Evolutionary conservation across 116 monocot genomes (phyloP), one percentile per base, ranked within the genome.

Genomic region (Posidonia oceanica): DNA sequence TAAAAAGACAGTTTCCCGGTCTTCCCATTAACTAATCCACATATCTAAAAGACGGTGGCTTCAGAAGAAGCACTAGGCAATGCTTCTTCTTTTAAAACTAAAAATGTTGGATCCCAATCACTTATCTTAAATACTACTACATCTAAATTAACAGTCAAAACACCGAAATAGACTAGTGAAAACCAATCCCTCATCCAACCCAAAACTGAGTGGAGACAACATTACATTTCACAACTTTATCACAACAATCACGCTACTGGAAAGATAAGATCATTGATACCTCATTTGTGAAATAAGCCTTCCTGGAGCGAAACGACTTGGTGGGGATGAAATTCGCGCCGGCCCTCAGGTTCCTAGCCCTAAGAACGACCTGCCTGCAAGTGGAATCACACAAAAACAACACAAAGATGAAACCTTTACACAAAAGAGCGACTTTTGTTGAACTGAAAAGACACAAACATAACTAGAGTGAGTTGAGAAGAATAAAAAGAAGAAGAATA

Each of bases 281-380:
- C 93, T 98, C 98, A 55, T 98, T 98, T 20, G 93, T 93, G 69
- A 79, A 98, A 60, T 93, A 98, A 67, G 71, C 54, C 42, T 75
- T 85, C 23, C 98, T 79, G 38, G 93, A 72, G 22, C 79, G 74
- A 71, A 98, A 98, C 13, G 98, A 75, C 78, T 84, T 98, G 8
- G 77, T 78, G 2, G 98, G 93, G 71, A 98, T 93, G 71, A 87
- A 90, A 71, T 78, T 76, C 12, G 89, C 87, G 12, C 70, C 93
- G 10, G 80, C 77, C 70, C 84, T 85, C 74, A 98, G 76, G 76
- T 84, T 89, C 71, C 98, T 85, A 39, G 98, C 98, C 75, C 98
- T 81, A 63, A 98, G 21, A 63, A 98, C 53, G 58, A 93, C 84
- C 84, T 98, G 98, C 73, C 98, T 98, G 71, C 38, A 54, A 56